Evolutionary conservation across 176 grass and related monocot species (phyloP), one percentile per base, ranked within the genome.

Genomic region (Pontederia paniculata): DNA sequence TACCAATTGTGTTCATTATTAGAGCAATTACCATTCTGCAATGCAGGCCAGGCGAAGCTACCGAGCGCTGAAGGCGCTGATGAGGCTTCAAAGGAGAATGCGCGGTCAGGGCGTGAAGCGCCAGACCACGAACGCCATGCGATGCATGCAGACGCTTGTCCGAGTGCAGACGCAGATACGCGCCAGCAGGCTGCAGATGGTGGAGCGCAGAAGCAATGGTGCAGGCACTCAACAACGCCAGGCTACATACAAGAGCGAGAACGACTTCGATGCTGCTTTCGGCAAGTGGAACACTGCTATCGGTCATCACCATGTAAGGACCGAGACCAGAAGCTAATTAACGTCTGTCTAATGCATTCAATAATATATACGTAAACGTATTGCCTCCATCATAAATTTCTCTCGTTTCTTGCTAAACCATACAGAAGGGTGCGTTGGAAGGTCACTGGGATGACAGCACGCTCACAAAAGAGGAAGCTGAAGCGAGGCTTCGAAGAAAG

Each of bases 111-210:
- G 70, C 57, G 74, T 91, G 46, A 88, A 85, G 63, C 74, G 75
- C 43, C 93, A 98, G 80, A 91, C 87, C 25, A 82, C 48, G 62
- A 78, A 98, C 74, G 62, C 93, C 45, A 87, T 98, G 80, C 71
- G 79, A 63, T 79, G 66, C 62, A 98, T 98, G 93, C 93, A 74
- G 70, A 81, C 76, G 80, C 77, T 98, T 2, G 87, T 88, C 58
- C 78, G 88, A 66, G 75, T 91, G 49, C 93, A 98, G 70, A 49
- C 78, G 16, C 93, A 98, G 49, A 85, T 98, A 23, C 80, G 80
- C 9, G 60, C 87, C 21, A 79, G 77, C 62, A 78, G 93, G 72
- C 64, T 98, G 9, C 81, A 91, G 19, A 88, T 88, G 77, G 84
- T 88, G 93, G 87, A 98, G 66, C 82, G 69, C 23, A 77, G 87